A percentile compares a stretch with the other conserved stretches of the same genome.
Evolutionary conservation across 495 filamentous ascomycete genomes (phyloP).

Genomic region (Daldinia loculata): DNA sequence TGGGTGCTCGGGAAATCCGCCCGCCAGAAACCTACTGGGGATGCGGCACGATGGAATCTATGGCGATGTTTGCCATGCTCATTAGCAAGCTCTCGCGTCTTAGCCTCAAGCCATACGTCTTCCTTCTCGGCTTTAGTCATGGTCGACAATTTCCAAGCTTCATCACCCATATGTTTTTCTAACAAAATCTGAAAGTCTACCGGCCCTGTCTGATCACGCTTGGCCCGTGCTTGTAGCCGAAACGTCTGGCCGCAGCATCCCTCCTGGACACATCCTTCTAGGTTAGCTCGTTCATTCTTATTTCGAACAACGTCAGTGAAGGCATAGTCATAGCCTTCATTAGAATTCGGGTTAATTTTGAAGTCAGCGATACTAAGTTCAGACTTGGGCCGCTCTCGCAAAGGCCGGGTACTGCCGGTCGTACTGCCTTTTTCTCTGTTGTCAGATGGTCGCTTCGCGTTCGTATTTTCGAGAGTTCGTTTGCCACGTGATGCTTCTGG

Average conservation of each 20-base stretch:
- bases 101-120: constrained; percentile 71
- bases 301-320: constrained; percentile 79
- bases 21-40: constrained; percentile 90
- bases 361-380: constrained; percentile 73
- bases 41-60: constrained; percentile 70
- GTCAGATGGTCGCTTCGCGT: constrained; percentile 4
- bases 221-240: constrained; percentile 66
- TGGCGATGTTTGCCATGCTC: constrained; percentile 79
- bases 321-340: constrained; percentile 76
- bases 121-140: constrained; percentile 63
- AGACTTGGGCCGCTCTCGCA: constrained; percentile 62
- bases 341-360: constrained; percentile 79
- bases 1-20: constrained; percentile 88
- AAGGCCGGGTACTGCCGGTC: constrained; percentile 29
- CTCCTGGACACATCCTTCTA: constrained; percentile 79
- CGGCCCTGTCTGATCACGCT: constrained; percentile 46
- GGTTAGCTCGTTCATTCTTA: constrained; percentile 74
- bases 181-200: constrained; percentile 64
- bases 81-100: constrained; percentile 71
- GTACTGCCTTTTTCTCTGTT: constrained; percentile 40
- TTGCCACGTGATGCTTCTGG: neutral
- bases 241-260: constrained; percentile 81
- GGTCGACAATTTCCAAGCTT: constrained; percentile 53
- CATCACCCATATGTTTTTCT: constrained; percentile 72
- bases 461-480: neutral